Evolutionary conservation across 202 grass and related monocot genomes (phyloP).

Genomic region (Brachypodium distachyon): DNA sequence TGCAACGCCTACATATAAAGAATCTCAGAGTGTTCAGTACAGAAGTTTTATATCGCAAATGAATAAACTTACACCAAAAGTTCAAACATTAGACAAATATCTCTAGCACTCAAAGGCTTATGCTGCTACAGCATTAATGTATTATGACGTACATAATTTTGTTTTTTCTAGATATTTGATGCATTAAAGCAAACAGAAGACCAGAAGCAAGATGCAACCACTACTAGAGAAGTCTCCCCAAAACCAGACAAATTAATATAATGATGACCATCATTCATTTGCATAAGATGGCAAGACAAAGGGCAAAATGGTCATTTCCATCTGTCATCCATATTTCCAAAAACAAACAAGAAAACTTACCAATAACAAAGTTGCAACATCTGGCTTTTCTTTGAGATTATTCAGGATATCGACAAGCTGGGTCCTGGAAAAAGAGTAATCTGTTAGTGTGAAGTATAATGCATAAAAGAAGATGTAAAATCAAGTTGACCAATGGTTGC

Average conservation of each 20-base stretch:
- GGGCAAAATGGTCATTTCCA: slow-evolving; percentile 13
- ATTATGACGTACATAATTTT: background rate
- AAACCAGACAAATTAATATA: background rate
- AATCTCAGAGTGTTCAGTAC: background rate
- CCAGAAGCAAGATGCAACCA: background rate
- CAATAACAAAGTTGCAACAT: slow-evolving; percentile 90
- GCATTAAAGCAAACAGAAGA: background rate
- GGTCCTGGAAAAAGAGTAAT: slow-evolving; percentile 51
- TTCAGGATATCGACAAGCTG: slow-evolving; percentile 96
- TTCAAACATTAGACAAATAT: slow-evolving; percentile 1
- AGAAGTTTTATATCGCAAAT: background rate
- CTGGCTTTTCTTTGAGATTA: slow-evolving; percentile 94
- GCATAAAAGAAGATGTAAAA: background rate
- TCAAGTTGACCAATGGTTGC: slow-evolving; percentile 7
- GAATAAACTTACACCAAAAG: background rate
- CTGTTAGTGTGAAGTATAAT: slow-evolving; percentile 29
- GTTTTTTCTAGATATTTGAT: background rate
- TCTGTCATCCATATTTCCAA: slow-evolving; percentile 4
- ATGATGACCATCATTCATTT: background rate
- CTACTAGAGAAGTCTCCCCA: background rate
- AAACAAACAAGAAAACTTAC: slow-evolving; percentile 37
- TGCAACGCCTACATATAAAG: slow-evolving; percentile 64
- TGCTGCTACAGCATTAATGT: background rate
- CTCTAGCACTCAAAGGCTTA: background rate
- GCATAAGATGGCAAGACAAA: slow-evolving; percentile 13